Conservation (phyloP, 164 flowering plant genomes). For the Euptelea pleiosperma region DNA sequence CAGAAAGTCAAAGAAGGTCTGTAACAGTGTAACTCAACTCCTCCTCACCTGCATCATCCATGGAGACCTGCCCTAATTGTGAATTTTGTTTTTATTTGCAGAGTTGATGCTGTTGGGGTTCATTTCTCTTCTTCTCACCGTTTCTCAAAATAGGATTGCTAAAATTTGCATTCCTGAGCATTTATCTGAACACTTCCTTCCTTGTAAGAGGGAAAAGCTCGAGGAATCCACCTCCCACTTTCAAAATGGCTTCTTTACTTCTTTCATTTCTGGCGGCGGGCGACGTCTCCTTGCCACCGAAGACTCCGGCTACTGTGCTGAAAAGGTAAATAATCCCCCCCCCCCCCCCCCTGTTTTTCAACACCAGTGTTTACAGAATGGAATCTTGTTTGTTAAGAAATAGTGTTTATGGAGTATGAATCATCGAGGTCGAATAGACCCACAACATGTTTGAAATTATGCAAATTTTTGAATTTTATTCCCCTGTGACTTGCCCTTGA, state of each 20-base stretch:
- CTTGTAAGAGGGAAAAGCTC: constrained; percentile 37
- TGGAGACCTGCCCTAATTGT: no score
- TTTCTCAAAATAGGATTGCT: constrained; percentile 40
- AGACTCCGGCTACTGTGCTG: constrained; percentile 17
- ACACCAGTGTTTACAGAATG: no score
- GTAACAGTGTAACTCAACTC: no score
- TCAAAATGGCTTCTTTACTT: constrained; percentile 17
- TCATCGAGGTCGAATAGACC: no score
- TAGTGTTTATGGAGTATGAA: no score
- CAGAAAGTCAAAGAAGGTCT: constrained; percentile 91
- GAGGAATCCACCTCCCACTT: constrained; percentile 18
- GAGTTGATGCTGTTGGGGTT: constrained; percentile 91
- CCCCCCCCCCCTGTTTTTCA: no score
- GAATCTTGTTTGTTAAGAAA: no score
- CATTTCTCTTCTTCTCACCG: constrained; percentile 67
- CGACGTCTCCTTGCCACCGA: constrained; percentile 41
- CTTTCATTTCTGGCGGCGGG: constrained; percentile 9
- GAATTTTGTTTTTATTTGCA: no score
- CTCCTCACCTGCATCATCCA: no score
- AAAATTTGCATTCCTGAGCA: constrained; percentile 46
- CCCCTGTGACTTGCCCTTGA: no score
- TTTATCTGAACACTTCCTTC: constrained; percentile 39
- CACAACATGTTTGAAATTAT: no score
- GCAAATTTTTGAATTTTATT: no score
- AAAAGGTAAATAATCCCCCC: constrained; percentile 19